A percentile compares a stretch with the other conserved stretches of the same genome.
phyloP scores from a whole-genome alignment of 2,329 filamentous ascomycete genomes.

The Colletotrichum gigasporum region DNA sequence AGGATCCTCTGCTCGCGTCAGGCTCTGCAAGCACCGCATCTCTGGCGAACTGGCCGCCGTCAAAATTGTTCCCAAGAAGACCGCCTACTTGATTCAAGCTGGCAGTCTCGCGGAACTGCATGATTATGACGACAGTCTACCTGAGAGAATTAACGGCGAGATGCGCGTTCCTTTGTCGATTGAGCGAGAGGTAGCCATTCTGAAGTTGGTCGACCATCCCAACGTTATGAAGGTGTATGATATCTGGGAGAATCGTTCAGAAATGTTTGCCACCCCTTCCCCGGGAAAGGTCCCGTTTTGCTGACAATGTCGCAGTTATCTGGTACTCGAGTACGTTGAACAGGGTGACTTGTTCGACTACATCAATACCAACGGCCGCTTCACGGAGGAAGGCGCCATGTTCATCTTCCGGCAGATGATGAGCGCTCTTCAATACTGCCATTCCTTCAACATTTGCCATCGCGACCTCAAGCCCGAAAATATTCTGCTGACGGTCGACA shows the following conservation, averaged over 20 bases:
- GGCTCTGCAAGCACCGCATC: constrained; percentile 81
- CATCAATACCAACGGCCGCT: constrained; percentile 76
- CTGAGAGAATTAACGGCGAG: constrained; percentile 65
- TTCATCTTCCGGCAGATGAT: constrained; percentile 94
- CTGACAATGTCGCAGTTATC: constrained; percentile 69
- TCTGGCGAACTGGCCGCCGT: constrained; percentile 88
- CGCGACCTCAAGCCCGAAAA: constrained; percentile 98
- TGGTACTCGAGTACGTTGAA: constrained; percentile 93
- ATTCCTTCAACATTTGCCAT: constrained; percentile 94
- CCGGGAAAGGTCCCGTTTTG: background rate
- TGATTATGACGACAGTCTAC: constrained; percentile 70
- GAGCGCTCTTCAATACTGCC: constrained; percentile 90
- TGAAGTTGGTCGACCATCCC: constrained; percentile 94
- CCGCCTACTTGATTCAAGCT: constrained; percentile 82
- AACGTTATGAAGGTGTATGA: constrained; percentile 96
- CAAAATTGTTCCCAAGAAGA: constrained; percentile 92
- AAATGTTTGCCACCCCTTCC: constrained; percentile 74
- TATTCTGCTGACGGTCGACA: constrained; percentile 81
- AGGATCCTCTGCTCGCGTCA: constrained; percentile 88
- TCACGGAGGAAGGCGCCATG: constrained; percentile 83
- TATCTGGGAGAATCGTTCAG: constrained; percentile 96
- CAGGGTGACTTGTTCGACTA: constrained; percentile 84
- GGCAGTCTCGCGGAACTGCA: constrained; percentile 87
- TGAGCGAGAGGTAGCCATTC: constrained; percentile 94
- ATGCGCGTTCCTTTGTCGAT: constrained; percentile 86